A percentile compares a stretch with the other conserved stretches of the same genome.
Conservation (phyloP, 495 filamentous ascomycete genomes). For the Penicillium ochrochloron region DNA sequence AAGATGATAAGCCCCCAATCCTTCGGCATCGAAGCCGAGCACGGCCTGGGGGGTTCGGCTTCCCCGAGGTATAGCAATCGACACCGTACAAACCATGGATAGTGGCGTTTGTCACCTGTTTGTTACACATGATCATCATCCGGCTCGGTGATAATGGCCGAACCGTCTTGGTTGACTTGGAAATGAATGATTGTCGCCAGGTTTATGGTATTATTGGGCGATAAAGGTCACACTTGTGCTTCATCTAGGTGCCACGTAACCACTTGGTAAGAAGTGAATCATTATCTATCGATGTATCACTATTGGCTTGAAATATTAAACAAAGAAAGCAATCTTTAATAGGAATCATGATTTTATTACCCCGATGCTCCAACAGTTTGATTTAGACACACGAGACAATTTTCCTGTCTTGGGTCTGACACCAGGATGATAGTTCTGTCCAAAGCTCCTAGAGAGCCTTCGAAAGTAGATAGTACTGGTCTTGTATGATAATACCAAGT, state of each 20-base stretch:
- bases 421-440: background rate
- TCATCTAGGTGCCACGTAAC: background rate
- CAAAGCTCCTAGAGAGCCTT: background rate
- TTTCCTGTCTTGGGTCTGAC: background rate
- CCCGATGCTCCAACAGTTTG: background rate
- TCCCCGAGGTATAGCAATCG: background rate
- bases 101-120: background rate
- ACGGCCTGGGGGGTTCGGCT: background rate
- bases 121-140: background rate
- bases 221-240: background rate
- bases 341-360: background rate
- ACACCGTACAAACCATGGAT: background rate
- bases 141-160: slow-evolving; percentile 1
- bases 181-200: background rate
- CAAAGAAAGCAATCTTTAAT: background rate
- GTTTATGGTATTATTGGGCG: background rate
- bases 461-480: background rate
- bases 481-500: background rate
- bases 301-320: background rate
- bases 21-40: slow-evolving; percentile 1
- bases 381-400: background rate
- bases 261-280: background rate
- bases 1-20: background rate
- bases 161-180: background rate
- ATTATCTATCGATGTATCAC: background rate